Base-by-base conservation (phyloP, 2,329 filamentous ascomycete genomes). In the Sporothrix brunneoviolacea region DNA sequence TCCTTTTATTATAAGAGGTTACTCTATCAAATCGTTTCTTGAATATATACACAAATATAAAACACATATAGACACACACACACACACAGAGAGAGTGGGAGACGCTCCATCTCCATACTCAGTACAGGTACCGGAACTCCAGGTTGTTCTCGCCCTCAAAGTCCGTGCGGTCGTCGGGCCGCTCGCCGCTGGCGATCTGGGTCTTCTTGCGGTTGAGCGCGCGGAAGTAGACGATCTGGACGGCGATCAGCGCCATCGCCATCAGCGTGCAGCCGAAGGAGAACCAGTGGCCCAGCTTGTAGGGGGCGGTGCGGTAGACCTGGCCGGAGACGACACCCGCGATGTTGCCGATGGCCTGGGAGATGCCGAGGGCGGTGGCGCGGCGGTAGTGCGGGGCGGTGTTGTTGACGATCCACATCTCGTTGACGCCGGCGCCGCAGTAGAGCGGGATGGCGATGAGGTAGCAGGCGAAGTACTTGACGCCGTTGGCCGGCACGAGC, bases 301-400 rank as follows among this genome's bases (percentile, higher is more conserved):
- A 38, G 18, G 36, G 36, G 6, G 36, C 36, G 1, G 58, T 51
- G 40, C 59, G 60, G 52, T 63, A 63, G 21, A 63, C 62, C 49
- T 63, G 61, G 8, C 61, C 61, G 2, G 61, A 56, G 3, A 62
- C 56, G 21, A 62, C 50, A 6, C 59, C 59, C 5, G 56, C 61
- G 28, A 59, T 55, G 40, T 63, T 62, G 24, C 59, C 59, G 24
- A 63, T 39, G 13, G 50, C 54, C 21, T 62, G 51, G 16, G 59
- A 22, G 12, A 63, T 59, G 3, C 60, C 60, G 4, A 62, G 27
- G 21, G 60, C 62, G n/a, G 56, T 59, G 33, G 61, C 60, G 6
- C 60, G 60, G 41, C 60, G 60, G 27, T 60, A 59, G 37, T 62
- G 60, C 1, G 59, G 59, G n/a, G 61, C 60, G 10, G 57, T 59